Evolutionary conservation across 306 rosid genomes (phyloP), one percentile per base, ranked within the genome.

Genomic region (Gastrolobium bilobum): DNA sequence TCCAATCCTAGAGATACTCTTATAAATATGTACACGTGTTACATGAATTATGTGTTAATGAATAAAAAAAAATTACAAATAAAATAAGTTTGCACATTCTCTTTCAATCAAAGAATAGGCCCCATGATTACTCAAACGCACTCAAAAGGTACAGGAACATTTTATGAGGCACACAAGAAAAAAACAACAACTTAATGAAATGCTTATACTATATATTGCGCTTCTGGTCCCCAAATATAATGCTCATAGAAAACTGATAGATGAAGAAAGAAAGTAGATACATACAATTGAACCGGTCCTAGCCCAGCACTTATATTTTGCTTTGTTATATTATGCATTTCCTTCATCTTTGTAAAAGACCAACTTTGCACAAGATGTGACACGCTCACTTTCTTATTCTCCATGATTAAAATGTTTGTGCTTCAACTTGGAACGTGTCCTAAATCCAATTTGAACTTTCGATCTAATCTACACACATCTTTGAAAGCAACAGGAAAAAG

Each of bases 261-360:
- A 80, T 11, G 69, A 83, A 0, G 59, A 82, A 65, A 58, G 76
- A 48, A 77, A 72, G 66, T 66, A 42, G 37, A 33, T 14, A 30
- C 31, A 59, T 15, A 40, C 60, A 71, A 77, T 10, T 3, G 4
- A 53, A 37, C 33, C 4, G 68, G 34, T 20, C 73, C 81, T 38
- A 39, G 66, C 46, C 40, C 63, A 29, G 14, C 81, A 53, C 74
- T 29, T 29, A 48, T 57, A 51, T 33, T 56, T 1, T 9, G 8
- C 66, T 60, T 73, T 73, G 37, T 33, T 57, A 57, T 44, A 61
- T 73, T 2, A 29, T 73, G 65, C 81, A 66, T 83, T 73, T 59
- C 66, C 66, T 68, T 51, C 74, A 40, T 69, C 30, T 20, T 44
- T 14, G 37, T 72, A 51, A 31, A 56, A 46, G 1, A 10, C 73